Evolutionary conservation across 73 alveolate species (phyloP).

Genomic region (Paramecium pentaurelia): DNA sequence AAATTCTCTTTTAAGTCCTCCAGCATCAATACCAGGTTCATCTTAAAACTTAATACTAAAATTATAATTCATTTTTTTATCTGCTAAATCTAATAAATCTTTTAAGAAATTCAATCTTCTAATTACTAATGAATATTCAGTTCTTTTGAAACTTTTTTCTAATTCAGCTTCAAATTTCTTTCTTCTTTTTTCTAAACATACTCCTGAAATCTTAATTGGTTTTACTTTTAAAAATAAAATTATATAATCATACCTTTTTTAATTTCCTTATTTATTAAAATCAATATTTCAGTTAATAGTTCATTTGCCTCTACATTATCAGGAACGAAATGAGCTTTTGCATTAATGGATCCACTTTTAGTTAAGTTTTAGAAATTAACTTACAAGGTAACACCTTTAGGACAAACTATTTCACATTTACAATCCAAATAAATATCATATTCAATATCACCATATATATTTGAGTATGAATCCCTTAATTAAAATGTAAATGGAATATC

Average conservation of each 20-base stretch:
- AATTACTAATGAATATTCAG: neutral
- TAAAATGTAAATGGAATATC: neutral
- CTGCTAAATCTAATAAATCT: slow-evolving; percentile 32
- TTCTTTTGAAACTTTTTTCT: neutral
- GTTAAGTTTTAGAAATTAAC: neutral
- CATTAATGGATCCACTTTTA: neutral
- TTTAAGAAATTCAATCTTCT: slow-evolving; percentile 51
- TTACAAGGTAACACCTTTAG: neutral
- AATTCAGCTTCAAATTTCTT: neutral
- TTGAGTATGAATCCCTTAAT: slow-evolving; percentile 2
- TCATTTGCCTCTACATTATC: neutral
- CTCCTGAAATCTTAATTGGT: neutral
- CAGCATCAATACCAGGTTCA: slow-evolving; percentile 59
- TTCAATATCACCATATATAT: slow-evolving; percentile 27
- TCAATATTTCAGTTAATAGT: neutral
- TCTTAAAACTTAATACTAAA: slow-evolving; percentile 26
- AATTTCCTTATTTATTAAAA: neutral
- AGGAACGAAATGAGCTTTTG: neutral
- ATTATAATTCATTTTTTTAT: neutral
- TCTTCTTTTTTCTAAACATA: slow-evolving; percentile 41
- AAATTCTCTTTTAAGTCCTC: slow-evolving; percentile 61
- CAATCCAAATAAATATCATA: neutral
- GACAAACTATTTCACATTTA: neutral
- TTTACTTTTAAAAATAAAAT: neutral
- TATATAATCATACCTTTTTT: neutral